phyloP scores from a whole-genome alignment of 192 early-diverging fungal genomes.

The Dispira parvispora region DNA sequence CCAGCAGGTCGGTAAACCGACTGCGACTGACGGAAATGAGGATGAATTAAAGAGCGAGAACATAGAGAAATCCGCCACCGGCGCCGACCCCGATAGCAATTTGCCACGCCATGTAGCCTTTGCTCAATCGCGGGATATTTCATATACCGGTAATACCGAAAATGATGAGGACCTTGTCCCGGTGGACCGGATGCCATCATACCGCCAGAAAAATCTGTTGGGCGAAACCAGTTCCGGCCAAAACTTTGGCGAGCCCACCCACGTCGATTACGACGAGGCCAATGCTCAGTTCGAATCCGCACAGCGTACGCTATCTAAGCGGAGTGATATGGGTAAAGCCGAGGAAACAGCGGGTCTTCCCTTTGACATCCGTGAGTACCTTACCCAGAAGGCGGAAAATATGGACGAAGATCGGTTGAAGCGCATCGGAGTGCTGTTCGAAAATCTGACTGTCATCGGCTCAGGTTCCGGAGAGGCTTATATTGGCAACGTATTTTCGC shows the following conservation, averaged over 20 bases:
- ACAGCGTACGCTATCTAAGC: constrained; percentile 24
- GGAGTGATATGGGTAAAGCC: constrained; percentile 15
- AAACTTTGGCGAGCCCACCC: constrained; percentile 25
- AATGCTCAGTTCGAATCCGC: constrained; percentile 20
- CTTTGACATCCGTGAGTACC: constrained; percentile 2
- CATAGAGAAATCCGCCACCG: not conserved
- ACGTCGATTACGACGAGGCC: constrained; percentile 22
- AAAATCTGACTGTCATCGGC: constrained; percentile 15
- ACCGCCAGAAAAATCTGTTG: not conserved
- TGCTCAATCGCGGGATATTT: not conserved
- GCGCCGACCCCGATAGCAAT: not conserved
- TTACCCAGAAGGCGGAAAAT: not conserved
- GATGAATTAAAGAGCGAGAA: not conserved
- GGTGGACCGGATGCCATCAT: not conserved
- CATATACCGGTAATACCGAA: not conserved
- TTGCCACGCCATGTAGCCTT: not conserved
- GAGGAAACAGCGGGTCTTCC: constrained; percentile 14
- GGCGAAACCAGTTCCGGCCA: not conserved
- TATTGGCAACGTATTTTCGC: constrained; percentile 23
- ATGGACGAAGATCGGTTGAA: not conserved
- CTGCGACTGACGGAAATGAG: not conserved
- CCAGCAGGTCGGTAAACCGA: not conserved
- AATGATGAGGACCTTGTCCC: not conserved
- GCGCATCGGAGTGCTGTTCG: not conserved
- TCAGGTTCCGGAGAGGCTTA: constrained; percentile 20